phyloP scores from a whole-genome alignment of 1,284 basidiomycete genomes.

The Trametes polyzona region DNA sequence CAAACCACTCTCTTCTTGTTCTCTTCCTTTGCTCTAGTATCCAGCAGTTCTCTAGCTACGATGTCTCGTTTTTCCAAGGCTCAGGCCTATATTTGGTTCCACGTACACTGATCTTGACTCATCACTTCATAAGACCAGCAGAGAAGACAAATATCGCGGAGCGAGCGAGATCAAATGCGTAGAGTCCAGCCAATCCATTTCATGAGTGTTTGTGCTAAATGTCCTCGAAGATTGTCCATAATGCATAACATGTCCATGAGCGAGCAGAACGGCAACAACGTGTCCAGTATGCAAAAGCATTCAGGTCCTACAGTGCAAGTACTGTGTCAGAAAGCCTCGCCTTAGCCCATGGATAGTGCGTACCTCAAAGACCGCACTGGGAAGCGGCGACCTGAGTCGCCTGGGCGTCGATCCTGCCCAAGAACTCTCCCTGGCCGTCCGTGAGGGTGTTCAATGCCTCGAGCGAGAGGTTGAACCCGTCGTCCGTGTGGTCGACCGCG shows the following conservation, averaged over 20 bases:
- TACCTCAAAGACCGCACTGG: constrained; percentile 31
- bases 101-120: too few relatives aligned
- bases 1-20: too few relatives aligned
- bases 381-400: constrained; percentile 28
- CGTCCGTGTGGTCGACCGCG: constrained; percentile 44
- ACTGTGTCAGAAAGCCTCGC: background rate
- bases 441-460: constrained; percentile 37
- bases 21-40: too few relatives aligned
- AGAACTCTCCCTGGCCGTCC: constrained; percentile 25
- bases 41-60: too few relatives aligned
- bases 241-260: background rate
- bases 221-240: too few relatives aligned
- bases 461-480: constrained; percentile 45
- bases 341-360: background rate
- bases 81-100: too few relatives aligned
- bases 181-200: too few relatives aligned
- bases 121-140: too few relatives aligned
- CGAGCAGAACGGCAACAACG: background rate
- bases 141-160: too few relatives aligned
- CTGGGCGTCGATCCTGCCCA: constrained; percentile 30
- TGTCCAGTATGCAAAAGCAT: background rate
- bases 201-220: too few relatives aligned
- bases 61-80: too few relatives aligned
- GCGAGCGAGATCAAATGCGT: too few relatives aligned
- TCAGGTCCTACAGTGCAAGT: background rate